Base-by-base conservation (phyloP, 768 basidiomycete species). In the Albatrellus ellisii region DNA sequence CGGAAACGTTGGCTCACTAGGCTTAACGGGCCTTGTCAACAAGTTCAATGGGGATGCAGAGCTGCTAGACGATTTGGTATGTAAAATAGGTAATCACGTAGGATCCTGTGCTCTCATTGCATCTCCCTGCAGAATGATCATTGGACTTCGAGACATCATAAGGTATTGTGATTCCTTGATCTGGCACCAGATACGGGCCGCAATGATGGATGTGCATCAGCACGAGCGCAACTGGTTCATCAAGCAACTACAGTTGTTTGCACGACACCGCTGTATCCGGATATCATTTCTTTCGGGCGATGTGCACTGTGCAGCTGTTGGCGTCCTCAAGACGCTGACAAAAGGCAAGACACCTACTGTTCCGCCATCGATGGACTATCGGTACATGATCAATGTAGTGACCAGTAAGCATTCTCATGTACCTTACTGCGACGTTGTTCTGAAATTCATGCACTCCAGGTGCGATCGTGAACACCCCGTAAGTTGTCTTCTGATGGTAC, bases 391-490 rank as follows among this genome's bases (percentile, higher is more conserved):
- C 36, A 92, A 94, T 50, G 63, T 91, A 26, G 72, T 88, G 7
- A 77, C 85, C 4, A 89, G 87, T 79, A 51, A 47, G 73, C 62
- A 12, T 27, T 14, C 24, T 45, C 6, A 8, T 26, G 24, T 18
- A 15, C 26, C 44, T 44, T 7, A 29, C 39, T 4, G 7, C 18
- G 2, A 18, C 15, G 41, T 38, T 21, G 22, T 38, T 24, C n/a
- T 42, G 26, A 26, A 25, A 46, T 45, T 18, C 22, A 15, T 26
- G 6, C 8, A 50, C 17, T 29, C 31, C 39, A 79, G 77, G 77
- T 53, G 94, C 94, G 11, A 98, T 99, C 48, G 94, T 99, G 36
- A 94, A 95, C 56, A 95, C 94, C 4, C 91, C 94, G 82, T 81
- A 55, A 56, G 83, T 66, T 8, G n/a, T n/a, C n/a, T 46, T 5